These are phyloP conservation scores for Cryptosporidium viatorum DNA, from an alignment of 169 alveolate genomes.

Conservation along the genomic window DNA sequence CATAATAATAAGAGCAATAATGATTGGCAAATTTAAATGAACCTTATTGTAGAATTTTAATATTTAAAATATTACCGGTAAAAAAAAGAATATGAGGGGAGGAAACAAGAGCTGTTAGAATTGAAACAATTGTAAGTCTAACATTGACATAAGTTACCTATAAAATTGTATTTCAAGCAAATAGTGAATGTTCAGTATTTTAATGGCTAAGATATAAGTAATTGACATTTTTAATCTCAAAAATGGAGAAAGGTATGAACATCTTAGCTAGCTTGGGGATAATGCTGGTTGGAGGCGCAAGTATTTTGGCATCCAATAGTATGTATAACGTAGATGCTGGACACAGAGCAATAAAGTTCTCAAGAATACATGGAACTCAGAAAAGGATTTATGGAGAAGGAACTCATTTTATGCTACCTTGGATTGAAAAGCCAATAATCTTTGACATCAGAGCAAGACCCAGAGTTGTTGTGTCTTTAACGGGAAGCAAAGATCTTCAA, in stretches of 20 bases:
- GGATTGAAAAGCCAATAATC: conserved; percentile 94
- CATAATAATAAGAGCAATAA: neutral
- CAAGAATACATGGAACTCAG: conserved; percentile 83
- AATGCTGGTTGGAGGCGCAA: conserved; percentile 1
- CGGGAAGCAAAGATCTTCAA: conserved; percentile 95
- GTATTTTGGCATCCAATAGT: conserved; percentile 70
- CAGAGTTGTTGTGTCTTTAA: conserved; percentile 89
- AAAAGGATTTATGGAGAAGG: conserved; percentile 92
- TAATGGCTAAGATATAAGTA: neutral
- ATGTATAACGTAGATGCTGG: conserved; percentile 93
- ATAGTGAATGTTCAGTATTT: neutral
- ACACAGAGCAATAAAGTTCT: conserved; percentile 92
- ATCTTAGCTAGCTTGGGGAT: conserved; percentile 8
- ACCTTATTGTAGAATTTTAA: neutral
- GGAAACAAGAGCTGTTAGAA: neutral
- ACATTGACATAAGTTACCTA: neutral
- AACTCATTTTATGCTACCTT: conserved; percentile 94
- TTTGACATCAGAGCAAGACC: conserved; percentile 95
- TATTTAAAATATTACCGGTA: neutral
- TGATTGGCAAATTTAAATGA: no score
- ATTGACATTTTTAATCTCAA: neutral
- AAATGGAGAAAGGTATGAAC: neutral
- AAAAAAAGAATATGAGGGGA: neutral
- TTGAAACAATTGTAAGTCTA: neutral
- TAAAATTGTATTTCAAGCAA: neutral